These are phyloP conservation scores for Lumnitzera littorea DNA, from an alignment of 345 rosid species.

Conservation along the genomic window DNA sequence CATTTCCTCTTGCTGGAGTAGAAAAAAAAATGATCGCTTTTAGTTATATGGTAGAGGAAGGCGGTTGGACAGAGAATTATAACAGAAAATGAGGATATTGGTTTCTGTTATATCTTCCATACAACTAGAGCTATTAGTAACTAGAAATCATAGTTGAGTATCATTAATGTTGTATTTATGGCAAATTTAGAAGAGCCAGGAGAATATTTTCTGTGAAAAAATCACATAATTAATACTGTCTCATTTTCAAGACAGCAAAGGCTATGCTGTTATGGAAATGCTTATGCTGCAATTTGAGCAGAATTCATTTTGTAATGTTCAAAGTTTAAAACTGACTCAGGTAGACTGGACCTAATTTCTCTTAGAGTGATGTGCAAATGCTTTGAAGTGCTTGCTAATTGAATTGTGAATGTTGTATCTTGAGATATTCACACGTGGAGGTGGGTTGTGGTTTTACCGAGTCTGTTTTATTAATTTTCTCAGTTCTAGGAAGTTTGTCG, in stretches of 20 bases:
- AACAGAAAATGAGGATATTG: no score
- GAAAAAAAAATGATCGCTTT: no score
- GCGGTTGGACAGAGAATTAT: no score
- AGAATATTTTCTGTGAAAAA: no score
- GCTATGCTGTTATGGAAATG: neutral
- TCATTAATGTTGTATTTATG: no score
- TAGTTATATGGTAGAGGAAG: no score
- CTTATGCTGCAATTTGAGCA: neutral
- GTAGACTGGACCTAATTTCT: neutral
- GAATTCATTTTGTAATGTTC: neutral
- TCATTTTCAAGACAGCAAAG: neutral
- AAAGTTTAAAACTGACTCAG: neutral
- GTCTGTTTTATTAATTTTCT: conserved; percentile 10
- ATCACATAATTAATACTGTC: neutral
- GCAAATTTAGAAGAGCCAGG: no score
- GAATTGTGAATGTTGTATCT: neutral
- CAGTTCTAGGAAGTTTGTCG: conserved; percentile 58
- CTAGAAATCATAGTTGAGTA: no score
- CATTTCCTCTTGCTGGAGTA: no score
- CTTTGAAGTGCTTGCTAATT: neutral
- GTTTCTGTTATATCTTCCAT: no score
- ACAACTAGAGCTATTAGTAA: no score
- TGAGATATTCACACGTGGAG: neutral
- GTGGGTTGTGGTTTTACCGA: conserved; percentile 5
- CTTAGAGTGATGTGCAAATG: neutral